Evolutionary conservation across 2,329 filamentous ascomycete genomes (phyloP).

Genomic region (Penicillium fuscoglaucum): DNA sequence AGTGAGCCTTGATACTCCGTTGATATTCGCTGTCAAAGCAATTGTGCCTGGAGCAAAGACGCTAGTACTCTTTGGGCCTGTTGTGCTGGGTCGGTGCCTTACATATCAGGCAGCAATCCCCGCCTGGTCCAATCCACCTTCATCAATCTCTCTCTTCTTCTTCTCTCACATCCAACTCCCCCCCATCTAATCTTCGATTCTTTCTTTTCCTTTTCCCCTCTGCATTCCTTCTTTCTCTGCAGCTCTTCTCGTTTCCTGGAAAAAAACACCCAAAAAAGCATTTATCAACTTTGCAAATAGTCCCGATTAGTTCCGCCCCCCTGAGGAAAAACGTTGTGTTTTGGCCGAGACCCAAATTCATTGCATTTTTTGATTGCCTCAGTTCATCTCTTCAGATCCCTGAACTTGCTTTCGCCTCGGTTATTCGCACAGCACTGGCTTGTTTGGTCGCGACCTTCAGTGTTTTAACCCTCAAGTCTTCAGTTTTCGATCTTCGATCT

Average conservation of each 20-base stretch:
- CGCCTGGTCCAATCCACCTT: conserved; percentile 19
- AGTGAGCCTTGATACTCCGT: background rate
- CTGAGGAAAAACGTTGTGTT: conserved; percentile 27
- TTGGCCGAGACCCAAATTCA: conserved; percentile 24
- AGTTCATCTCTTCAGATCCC: conserved; percentile 4
- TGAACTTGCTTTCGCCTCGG: conserved; percentile 7
- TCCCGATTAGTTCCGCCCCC: conserved; percentile 25
- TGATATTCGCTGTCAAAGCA: background rate
- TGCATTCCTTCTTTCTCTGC: conserved; percentile 34
- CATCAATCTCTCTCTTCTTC: conserved; percentile 21
- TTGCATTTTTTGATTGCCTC: conserved; percentile 5
- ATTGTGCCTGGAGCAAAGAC: background rate
- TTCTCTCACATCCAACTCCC: conserved; percentile 18
- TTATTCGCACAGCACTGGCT: background rate
- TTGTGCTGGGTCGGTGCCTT: background rate
- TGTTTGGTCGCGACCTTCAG: conserved; percentile 14
- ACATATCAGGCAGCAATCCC: conserved; percentile 7
- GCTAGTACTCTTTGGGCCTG: conserved; percentile 6
- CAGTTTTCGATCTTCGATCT: conserved; percentile 19
- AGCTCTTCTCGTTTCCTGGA: conserved; percentile 27
- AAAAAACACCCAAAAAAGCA: conserved; percentile 26
- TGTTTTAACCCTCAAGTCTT: conserved; percentile 22
- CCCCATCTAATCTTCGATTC: conserved; percentile 31
- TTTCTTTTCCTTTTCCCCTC: conserved; percentile 28
- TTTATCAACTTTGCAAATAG: conserved; percentile 23